These are phyloP conservation scores for Candida germanica DNA, from an alignment of 805 yeast species.

Conservation along the genomic window DNA sequence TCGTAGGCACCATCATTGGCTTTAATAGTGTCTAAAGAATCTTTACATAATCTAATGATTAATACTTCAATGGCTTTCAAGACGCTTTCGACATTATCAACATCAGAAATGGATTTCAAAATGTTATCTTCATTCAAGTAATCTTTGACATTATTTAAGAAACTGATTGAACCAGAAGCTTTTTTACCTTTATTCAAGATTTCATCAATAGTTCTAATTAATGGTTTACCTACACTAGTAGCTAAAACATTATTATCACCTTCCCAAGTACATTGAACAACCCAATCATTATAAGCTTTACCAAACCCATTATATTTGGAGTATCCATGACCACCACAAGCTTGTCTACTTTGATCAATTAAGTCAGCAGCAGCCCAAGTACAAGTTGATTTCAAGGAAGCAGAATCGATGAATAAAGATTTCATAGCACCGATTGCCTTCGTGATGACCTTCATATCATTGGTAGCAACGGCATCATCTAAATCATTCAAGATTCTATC, in stretches of 20 bases:
- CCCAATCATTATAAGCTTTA: constrained; percentile 45
- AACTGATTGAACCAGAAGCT: constrained; percentile 33
- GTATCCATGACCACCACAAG: constrained; percentile 50
- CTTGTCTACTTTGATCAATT: constrained; percentile 42
- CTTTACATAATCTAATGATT: constrained; percentile 32
- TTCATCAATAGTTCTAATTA: constrained; percentile 29
- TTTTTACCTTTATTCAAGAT: constrained; percentile 28
- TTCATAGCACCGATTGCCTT: constrained; percentile 36
- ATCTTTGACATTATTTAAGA: constrained; percentile 26
- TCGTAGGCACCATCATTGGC: constrained; percentile 31
- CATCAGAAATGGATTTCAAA: constrained; percentile 24
- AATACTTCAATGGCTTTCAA: constrained; percentile 39
- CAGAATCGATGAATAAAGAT: constrained; percentile 43
- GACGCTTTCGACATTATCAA: constrained; percentile 28
- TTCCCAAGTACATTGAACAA: constrained; percentile 49
- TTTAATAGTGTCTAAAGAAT: constrained; percentile 27
- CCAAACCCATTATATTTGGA: constrained; percentile 45
- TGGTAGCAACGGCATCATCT: constrained; percentile 34
- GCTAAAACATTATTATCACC: constrained; percentile 47
- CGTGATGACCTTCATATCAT: constrained; percentile 29
- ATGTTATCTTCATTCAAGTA: constrained; percentile 27
- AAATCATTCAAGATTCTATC: constrained; percentile 27
- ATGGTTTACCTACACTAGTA: constrained; percentile 39
- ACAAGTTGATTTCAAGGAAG: constrained; percentile 42
- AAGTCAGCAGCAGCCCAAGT: constrained; percentile 44